Base-by-base conservation (phyloP, 2,329 filamentous ascomycete species). In the Fusarium siculi region DNA sequence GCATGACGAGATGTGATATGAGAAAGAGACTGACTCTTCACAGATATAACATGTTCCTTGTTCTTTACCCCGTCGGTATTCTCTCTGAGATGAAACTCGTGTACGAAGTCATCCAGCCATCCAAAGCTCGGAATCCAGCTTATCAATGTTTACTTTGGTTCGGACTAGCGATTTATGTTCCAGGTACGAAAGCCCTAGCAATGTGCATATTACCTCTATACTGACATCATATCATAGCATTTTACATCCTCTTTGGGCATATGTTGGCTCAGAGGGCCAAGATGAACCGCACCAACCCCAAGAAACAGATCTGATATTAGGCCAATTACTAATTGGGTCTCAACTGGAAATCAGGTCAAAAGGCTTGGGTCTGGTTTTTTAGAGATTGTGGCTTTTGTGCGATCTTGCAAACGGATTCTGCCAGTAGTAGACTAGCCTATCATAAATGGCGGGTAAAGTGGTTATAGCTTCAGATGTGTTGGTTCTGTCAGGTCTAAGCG, bases 81-180 rank as follows among this genome's bases (percentile, higher is more conserved):
- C 23, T 69, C 6, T 76, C 74, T 1, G 74, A 76, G 25, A 62
- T 62, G 21, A 53, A 65, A 10, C 72, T 76, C 5, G 74, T 76
- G 3, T 76, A 73, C 4, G 39, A 67, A 18, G 74, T 76, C 0
- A 76, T 76, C 46, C 54, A 28, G 7, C 74, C 74, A 18, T 76
- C 74, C 1, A 34, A 61, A 7, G 57, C 59, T 37, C 62, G 74
- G 14, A 74, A 75, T 8, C 11, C 59, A 4, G 9, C 25, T 0
- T 76, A 76, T 32, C 74, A 76, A 9, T 75, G 75, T 25, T 10
- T 76, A 0, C 52, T 76, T 5, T 76, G 74, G 74, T 61, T 75
- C 18, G 74, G 74, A 1, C 2, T 76, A 10, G 44, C 57, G 0
- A 61, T 76, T 2, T 76, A 76, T 12, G 28, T 50, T 1, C 74